Evolutionary conservation across 2,329 filamentous ascomycete species (phyloP), one percentile per base, ranked within the genome.

Genomic region (Neonectria hederae): DNA sequence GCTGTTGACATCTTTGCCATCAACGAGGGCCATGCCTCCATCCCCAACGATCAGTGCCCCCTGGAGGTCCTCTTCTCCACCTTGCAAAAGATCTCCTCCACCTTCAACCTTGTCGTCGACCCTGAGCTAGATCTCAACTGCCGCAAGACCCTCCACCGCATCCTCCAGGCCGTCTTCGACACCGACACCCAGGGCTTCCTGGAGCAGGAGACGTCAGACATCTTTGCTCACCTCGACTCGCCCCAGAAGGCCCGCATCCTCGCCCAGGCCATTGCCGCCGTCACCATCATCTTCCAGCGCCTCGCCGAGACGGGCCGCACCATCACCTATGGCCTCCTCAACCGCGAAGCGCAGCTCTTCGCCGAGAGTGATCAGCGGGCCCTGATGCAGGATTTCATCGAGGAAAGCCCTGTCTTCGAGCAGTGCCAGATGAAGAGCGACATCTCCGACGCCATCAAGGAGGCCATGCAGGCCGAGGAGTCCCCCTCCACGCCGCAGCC

Each of bases 101-200:
- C 68, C 54, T 74, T 74, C 51, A 61, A 71, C 42, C 72, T 74
- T 38, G 55, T 72, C 26, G 65, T 72, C 54, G 67, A 65, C 42
- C 24, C 68, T 2, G 71, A 68, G 30, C 61, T 74, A 9, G 69
- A 74, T 35, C 63, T 74, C 46, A 70, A 61, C 35, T 73, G 72
- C 24, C 70, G 70, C 42, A 53, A 69, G 40, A 69, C 66, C 17
- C 72, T 74, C 14, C 72, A 74, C 43, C 72, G 70, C 60, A 66
- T 74, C 13, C 70, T 74, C 13, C 72, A 74, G 49, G 71, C 72
- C 64, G 72, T 71, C 57, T 74, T 74, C 51, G 70, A 73, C 65
- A 72, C 69, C 43, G 66, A 74, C 35, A 74, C 72, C 9, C 72
- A 74, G 28, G 54, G 54, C 5, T 69, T 65, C 28, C 65, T 74